These are phyloP conservation scores for Elasticomyces elasticus DNA, from an alignment of 495 filamentous ascomycete genomes.

Conservation along the genomic window DNA sequence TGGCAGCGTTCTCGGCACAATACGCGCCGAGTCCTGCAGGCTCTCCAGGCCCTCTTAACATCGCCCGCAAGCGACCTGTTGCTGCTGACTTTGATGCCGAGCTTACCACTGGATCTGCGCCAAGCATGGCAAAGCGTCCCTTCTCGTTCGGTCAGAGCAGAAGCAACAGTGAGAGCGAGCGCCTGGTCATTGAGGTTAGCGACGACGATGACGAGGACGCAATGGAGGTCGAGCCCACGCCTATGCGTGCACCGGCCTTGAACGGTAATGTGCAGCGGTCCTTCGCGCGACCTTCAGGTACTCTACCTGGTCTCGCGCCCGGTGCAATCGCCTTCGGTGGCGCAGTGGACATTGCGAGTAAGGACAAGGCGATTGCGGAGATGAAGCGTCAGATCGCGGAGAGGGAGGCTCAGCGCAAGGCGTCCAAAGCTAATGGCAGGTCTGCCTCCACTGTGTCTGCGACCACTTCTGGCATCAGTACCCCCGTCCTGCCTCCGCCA, in stretches of 20 bases:
- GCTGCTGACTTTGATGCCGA: constrained; percentile 70
- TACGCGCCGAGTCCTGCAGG: not conserved
- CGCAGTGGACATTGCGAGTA: not conserved
- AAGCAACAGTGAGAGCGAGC: constrained; percentile 34
- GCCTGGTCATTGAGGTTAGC: constrained; percentile 69
- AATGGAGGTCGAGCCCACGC: constrained; percentile 35
- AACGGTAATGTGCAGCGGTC: not conserved
- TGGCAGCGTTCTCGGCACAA: not conserved
- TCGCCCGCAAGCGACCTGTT: constrained; percentile 59
- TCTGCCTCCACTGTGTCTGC: not conserved
- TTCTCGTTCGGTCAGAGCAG: constrained; percentile 45
- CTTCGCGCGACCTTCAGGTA: not conserved
- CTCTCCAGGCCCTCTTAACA: not conserved
- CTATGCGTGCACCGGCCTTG: not conserved
- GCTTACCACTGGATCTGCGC: constrained; percentile 33
- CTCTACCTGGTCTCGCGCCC: not conserved
- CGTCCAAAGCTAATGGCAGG: constrained; percentile 14
- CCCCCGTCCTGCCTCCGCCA: not conserved
- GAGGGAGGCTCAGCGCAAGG: constrained; percentile 7
- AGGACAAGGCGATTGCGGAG: constrained; percentile 7
- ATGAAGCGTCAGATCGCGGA: constrained; percentile 14
- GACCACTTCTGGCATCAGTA: not conserved
- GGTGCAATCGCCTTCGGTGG: not conserved
- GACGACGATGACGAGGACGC: constrained; percentile 46
- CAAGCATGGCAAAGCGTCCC: constrained; percentile 41